Conservation (phyloP, 73 alveolate species). For the Breviolum minutum region DNA sequence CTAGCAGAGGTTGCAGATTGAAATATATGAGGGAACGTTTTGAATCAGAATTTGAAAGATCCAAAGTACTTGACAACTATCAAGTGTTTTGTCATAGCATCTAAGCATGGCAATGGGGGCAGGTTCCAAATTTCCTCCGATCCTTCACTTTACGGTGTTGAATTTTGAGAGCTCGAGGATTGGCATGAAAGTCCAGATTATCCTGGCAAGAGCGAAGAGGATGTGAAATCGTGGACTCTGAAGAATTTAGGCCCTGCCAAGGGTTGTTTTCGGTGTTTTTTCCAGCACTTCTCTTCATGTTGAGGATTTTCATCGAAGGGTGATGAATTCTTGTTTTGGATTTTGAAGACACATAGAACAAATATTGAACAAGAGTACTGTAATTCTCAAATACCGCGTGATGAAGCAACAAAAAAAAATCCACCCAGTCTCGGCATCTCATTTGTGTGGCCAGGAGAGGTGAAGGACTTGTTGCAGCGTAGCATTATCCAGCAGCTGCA, state of each 20-base stretch:
- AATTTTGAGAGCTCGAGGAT: neutral
- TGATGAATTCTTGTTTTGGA: neutral
- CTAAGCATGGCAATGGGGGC: too few species aligned
- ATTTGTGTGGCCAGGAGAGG: neutral
- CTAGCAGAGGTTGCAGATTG: too few species aligned
- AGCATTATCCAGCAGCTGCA: slow-evolving; percentile 70
- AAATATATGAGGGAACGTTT: too few species aligned
- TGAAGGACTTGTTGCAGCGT: slow-evolving; percentile 42
- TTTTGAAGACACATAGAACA: neutral
- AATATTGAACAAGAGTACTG: neutral
- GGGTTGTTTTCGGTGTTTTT: neutral
- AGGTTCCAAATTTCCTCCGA: too few species aligned
- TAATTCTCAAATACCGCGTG: neutral
- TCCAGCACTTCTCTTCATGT: neutral
- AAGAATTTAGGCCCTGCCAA: neutral
- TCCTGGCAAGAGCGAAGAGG: slow-evolving; percentile 46
- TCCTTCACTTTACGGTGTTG: neutral
- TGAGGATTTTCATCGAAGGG: neutral
- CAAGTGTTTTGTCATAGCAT: too few species aligned
- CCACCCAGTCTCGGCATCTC: too few species aligned
- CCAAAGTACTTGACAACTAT: too few species aligned
- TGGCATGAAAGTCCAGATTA: slow-evolving; percentile 16
- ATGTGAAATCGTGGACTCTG: slow-evolving; percentile 11
- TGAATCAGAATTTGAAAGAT: too few species aligned
- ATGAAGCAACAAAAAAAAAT: too few species aligned